Conservation (phyloP, 768 basidiomycete species). For the Tricholoma saponaceum region DNA sequence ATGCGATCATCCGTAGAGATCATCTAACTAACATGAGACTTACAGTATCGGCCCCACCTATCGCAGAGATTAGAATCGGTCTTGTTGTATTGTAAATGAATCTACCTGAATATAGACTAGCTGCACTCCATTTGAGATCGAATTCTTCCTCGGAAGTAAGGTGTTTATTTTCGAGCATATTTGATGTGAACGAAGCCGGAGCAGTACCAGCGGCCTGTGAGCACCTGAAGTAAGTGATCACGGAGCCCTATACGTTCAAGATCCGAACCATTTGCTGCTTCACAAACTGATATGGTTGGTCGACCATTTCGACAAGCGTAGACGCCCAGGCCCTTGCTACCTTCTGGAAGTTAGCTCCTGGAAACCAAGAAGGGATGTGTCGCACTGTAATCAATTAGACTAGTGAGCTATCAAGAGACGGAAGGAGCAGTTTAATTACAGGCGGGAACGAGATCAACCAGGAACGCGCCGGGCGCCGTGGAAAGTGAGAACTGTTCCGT, state of each 20-base stretch:
- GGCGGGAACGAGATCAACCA: constrained; percentile 49
- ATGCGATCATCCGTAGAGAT: constrained; percentile 4
- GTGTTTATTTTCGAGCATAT: constrained; percentile 47
- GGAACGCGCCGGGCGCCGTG: constrained; percentile 46
- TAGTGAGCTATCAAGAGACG: neutral
- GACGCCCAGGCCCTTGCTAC: constrained; percentile 49
- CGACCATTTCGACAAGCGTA: constrained; percentile 53
- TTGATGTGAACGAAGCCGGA: constrained; percentile 53
- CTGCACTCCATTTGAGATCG: constrained; percentile 63
- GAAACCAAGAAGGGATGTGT: constrained; percentile 60
- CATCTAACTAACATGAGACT: constrained; percentile 12
- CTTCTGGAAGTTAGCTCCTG: constrained; percentile 54
- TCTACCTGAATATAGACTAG: constrained; percentile 50
- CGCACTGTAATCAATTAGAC: constrained; percentile 35
- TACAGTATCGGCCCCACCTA: constrained; percentile 58
- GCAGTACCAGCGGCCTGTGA: constrained; percentile 56
- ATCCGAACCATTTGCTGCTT: constrained; percentile 54
- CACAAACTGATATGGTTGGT: constrained; percentile 51
- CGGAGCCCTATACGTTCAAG: neutral
- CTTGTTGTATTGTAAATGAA: neutral
- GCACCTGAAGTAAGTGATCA: neutral
- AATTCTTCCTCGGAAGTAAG: constrained; percentile 52
- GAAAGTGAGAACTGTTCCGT: constrained; percentile 52
- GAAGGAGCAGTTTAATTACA: constrained; percentile 26
- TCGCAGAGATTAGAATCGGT: constrained; percentile 6